These are phyloP conservation scores for Neurospora cerealis DNA, from an alignment of 495 filamentous ascomycete genomes.

Conservation along the genomic window DNA sequence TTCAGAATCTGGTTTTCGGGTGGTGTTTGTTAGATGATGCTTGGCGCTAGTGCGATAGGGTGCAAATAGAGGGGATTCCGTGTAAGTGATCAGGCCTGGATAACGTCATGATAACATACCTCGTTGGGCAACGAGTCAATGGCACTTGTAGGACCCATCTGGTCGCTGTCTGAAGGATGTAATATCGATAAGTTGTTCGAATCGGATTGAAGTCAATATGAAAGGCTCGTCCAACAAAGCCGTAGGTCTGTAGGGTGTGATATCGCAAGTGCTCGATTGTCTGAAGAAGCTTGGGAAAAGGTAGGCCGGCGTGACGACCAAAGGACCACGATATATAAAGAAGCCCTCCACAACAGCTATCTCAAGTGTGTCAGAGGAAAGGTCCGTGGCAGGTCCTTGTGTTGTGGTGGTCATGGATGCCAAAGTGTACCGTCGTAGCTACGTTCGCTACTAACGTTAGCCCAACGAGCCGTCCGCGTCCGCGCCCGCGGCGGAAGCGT, in stretches of 20 bases:
- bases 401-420: background rate
- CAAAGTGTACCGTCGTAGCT: background rate
- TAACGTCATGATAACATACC: slow-evolving; percentile 13
- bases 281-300: background rate
- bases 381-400: background rate
- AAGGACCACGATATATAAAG: background rate
- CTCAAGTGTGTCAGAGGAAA: background rate
- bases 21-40: slow-evolving; percentile 4
- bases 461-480: background rate
- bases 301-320: background rate
- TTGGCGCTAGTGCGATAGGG: background rate
- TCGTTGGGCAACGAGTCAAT: slow-evolving; percentile 36
- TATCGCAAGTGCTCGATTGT: background rate
- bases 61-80: background rate
- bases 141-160: slow-evolving; percentile 20
- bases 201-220: background rate
- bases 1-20: slow-evolving; percentile 50
- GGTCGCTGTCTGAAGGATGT: background rate
- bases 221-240: background rate
- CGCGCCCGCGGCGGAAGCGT: background rate
- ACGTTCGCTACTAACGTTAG: background rate
- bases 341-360: background rate
- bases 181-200: background rate
- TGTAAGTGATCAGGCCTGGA: background rate
- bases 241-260: background rate